These are phyloP conservation scores for Vaccinium darrowii DNA, from an alignment of 148 eudicot genomes.

Conservation along the genomic window DNA sequence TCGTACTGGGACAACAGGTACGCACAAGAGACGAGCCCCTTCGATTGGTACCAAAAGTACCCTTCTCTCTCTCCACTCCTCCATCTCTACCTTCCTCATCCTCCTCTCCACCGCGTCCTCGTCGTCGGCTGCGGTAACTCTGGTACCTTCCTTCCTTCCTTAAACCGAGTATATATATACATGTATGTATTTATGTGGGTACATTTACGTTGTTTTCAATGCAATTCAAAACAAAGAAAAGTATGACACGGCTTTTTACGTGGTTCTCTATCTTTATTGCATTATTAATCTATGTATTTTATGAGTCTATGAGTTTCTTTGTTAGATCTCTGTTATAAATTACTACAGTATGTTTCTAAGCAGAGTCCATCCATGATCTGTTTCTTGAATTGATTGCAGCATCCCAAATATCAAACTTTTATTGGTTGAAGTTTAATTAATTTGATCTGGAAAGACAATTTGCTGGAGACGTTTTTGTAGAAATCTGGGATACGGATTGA, in stretches of 20 bases:
- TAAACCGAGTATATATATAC: too few relatives aligned
- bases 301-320: too few relatives aligned
- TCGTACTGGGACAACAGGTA: slow-evolving; percentile 83
- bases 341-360: too few relatives aligned
- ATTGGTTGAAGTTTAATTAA: background rate
- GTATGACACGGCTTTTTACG: too few relatives aligned
- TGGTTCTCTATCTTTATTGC: too few relatives aligned
- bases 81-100: slow-evolving; percentile 39
- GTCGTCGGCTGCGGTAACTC: slow-evolving; percentile 83
- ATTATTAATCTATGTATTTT: too few relatives aligned
- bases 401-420: too few relatives aligned
- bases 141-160: slow-evolving; percentile 25
- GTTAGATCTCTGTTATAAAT: background rate
- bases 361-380: too few relatives aligned
- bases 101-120: slow-evolving; percentile 45
- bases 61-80: slow-evolving; percentile 60
- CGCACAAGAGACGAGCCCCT: slow-evolving; percentile 45
- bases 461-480: background rate
- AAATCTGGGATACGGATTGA: background rate
- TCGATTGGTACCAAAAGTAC: slow-evolving; percentile 95
- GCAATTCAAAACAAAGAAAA: too few relatives aligned
- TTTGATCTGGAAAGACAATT: background rate
- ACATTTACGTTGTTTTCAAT: too few relatives aligned
- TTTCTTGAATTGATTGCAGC: background rate
- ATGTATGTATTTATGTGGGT: too few relatives aligned